phyloP scores from a whole-genome alignment of 1,139 yeast species.

The Candida anutae region DNA sequence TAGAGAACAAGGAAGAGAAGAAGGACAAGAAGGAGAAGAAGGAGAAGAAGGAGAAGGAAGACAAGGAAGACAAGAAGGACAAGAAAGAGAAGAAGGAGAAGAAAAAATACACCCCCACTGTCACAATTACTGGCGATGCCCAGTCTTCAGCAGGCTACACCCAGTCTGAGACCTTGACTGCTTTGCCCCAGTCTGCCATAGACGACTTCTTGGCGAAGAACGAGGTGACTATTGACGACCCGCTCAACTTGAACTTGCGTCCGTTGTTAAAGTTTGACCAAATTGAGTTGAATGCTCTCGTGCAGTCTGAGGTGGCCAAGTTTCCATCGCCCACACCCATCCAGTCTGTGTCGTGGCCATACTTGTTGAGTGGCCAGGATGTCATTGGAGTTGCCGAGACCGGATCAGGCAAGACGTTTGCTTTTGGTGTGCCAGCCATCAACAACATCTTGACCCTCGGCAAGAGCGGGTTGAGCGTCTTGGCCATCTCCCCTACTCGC shows the following conservation, averaged over 20 bases:
- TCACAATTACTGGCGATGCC: conserved; percentile 8
- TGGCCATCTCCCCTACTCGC: conserved; percentile 93
- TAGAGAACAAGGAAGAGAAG: conserved; percentile 33
- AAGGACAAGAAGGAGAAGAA: conserved; percentile 40
- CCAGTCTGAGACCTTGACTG: conserved; percentile 21
- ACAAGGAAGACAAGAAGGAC: conserved; percentile 24
- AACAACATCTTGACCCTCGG: conserved; percentile 46
- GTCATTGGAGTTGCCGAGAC: conserved; percentile 98
- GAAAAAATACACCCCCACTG: conserved; percentile 5
- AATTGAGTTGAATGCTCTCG: conserved; percentile 46
- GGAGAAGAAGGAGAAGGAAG: conserved; percentile 30
- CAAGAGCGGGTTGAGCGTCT: conserved; percentile 56
- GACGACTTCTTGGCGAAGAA: conserved; percentile 59
- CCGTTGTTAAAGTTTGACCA: conserved; percentile 71
- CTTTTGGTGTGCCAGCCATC: conserved; percentile 97
- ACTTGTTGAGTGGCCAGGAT: conserved; percentile 68
- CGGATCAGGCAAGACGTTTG: conserved; percentile 96
- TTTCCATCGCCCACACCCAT: conserved; percentile 94
- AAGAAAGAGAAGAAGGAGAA: conserved; percentile 10
- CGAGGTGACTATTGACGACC: conserved; percentile 78
- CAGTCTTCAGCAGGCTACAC: conserved; percentile 14
- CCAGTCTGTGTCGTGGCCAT: conserved; percentile 98
- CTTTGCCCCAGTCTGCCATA: conserved; percentile 45
- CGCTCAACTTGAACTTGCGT: conserved; percentile 39
- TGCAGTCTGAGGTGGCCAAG: conserved; percentile 50